Conservation (phyloP, 139 green algal genomes). For the Zygnema circumcarinatum region DNA sequence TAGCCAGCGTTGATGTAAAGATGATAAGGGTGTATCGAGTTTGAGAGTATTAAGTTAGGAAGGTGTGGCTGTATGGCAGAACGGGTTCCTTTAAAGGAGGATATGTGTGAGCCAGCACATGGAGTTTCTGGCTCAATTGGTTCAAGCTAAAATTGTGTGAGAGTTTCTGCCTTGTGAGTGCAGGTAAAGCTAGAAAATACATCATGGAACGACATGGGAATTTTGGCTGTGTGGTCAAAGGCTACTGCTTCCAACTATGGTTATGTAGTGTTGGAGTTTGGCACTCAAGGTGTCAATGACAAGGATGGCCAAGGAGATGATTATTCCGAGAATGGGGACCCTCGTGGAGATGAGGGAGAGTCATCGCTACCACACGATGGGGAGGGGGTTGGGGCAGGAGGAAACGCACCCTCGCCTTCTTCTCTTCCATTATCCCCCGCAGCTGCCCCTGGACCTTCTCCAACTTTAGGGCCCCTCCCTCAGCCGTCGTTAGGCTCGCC, state of each 20-base stretch:
- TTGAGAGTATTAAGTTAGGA: too few relatives aligned
- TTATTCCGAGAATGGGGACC: not conserved
- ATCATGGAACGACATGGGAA: conserved; percentile 25
- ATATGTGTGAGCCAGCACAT: too few relatives aligned
- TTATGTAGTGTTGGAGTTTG: conserved; percentile 35
- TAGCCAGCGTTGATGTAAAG: too few relatives aligned
- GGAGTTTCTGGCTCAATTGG: too few relatives aligned
- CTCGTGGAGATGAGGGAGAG: not conserved
- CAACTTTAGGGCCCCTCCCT: not conserved
- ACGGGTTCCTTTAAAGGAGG: too few relatives aligned
- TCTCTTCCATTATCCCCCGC: not conserved
- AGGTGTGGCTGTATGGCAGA: too few relatives aligned
- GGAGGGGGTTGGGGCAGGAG: not conserved
- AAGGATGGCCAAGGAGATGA: not conserved
- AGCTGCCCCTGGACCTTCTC: not conserved
- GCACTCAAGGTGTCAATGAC: not conserved
- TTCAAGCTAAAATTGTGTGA: too few relatives aligned
- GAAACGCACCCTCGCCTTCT: not conserved
- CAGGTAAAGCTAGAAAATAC: conserved; percentile 49
- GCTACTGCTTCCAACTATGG: conserved; percentile 51
- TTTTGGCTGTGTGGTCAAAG: conserved; percentile 52
- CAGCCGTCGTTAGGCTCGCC: not conserved
- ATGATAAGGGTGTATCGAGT: too few relatives aligned
- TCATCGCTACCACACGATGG: not conserved
- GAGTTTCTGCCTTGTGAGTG: not conserved